Evolutionary conservation across 192 early-diverging fungal genomes (phyloP), one percentile per base, ranked within the genome.

Genomic region (Entomortierella beljakovae): DNA sequence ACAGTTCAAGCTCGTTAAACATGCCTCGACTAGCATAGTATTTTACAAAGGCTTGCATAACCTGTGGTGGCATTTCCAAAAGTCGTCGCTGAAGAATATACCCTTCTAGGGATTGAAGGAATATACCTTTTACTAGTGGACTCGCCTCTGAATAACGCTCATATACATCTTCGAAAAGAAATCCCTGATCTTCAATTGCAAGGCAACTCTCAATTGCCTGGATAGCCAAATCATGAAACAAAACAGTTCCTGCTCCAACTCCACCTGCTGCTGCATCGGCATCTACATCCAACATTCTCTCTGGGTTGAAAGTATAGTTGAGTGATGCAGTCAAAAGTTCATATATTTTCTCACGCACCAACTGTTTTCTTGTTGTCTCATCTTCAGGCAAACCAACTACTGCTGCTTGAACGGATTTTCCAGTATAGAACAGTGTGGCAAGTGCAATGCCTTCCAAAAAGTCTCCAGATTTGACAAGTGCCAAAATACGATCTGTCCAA

Each of bases 351-450:
- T 88, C 85, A 3, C 88, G 84, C 1, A 89, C 86, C 34, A 88
- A 28, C 40, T 81, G 60, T 42, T 88, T 86, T 0, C 88, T 76
- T 25, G 73, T 70, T 29, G 77, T 64, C 76, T 91, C 86, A 49
- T 86, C 81, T 46, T 88, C 83, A 3, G 88, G 87, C 26, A 91
- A 48, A 50, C 91, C 85, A 38, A 88, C 82, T 33, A 92, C 85
- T 18, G 86, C 86, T 38, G 75, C 62, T 42, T 89, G 86, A 13
- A 83, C 82, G 6, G 85, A 84, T 38, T 83, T 86, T 29, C 87
- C 87, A 58, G 80, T 84, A 54, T 89, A 89, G 54, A 89, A 89
- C 5, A 74, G 57, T 25, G 88, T 89, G 5, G 88, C 86, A 35
- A 89, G 62, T 10, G 83, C 69, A 60, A 89, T 89, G 10, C 80